Conservation (phyloP, 1,139 yeast genomes). For the Debaryomyces nepalensis region DNA sequence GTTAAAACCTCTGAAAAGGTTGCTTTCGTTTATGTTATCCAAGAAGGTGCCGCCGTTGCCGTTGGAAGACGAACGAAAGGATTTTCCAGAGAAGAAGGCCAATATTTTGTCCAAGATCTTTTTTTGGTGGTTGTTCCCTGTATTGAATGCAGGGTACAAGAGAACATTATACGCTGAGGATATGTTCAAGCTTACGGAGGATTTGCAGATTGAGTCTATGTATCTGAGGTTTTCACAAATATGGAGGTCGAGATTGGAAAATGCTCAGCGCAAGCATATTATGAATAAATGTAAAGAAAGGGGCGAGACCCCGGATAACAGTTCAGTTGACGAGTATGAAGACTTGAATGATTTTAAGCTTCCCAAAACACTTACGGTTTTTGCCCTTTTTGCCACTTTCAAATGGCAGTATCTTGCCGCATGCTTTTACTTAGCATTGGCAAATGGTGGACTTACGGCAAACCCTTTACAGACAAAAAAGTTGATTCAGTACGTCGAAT, state of each 20-base stretch:
- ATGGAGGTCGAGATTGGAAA: conserved; percentile 40
- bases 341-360: conserved; percentile 34
- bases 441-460: conserved; percentile 25
- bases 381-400: conserved; percentile 35
- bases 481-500: conserved; percentile 35
- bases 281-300: conserved; percentile 30
- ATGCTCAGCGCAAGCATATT: conserved; percentile 27
- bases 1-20: conserved; percentile 23
- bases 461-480: conserved; percentile 36
- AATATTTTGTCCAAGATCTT: conserved; percentile 40
- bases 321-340: conserved; percentile 25
- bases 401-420: conserved; percentile 30
- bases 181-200: conserved; percentile 56
- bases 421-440: conserved; percentile 24
- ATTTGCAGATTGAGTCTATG: conserved; percentile 53
- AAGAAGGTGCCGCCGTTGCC: conserved; percentile 58
- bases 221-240: conserved; percentile 35
- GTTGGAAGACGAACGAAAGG: conserved; percentile 50
- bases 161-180: conserved; percentile 70
- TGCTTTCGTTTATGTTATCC: conserved; percentile 22
- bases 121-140: conserved; percentile 64
- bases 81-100: conserved; percentile 41
- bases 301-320: conserved; percentile 28
- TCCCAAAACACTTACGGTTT: conserved; percentile 22
- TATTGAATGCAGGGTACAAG: conserved; percentile 65